A percentile compares a stretch with the other conserved stretches of the same genome.
Conservation (phyloP, 2,329 filamentous ascomycete genomes). For the Fusarium cyanostomum region DNA sequence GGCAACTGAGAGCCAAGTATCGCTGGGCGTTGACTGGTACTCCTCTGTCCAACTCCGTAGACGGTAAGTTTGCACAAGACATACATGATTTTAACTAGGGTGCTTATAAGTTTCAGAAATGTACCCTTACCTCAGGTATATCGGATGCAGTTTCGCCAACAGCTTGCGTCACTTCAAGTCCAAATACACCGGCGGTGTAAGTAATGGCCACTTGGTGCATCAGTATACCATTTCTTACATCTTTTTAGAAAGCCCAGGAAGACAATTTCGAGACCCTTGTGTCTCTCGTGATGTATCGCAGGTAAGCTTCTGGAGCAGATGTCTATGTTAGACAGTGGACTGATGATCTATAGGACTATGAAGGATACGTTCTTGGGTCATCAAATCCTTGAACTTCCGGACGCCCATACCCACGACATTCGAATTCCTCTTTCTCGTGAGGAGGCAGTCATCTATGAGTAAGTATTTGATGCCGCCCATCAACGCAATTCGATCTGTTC, state of each 20-base stretch:
- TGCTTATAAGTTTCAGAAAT: constrained; percentile 43
- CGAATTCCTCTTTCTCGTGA: constrained; percentile 39
- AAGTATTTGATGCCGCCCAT: too few species aligned
- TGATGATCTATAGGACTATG: constrained; percentile 32
- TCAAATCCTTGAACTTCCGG: constrained; percentile 41
- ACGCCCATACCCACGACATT: constrained; percentile 21
- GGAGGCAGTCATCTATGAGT: constrained; percentile 43
- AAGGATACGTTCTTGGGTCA: constrained; percentile 43
- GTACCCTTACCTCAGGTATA: constrained; percentile 48
- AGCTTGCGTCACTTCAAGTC: constrained; percentile 10
- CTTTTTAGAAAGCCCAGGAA: constrained; percentile 12
- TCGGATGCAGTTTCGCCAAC: constrained; percentile 34
- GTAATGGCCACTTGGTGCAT: too few species aligned
- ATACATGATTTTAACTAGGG: background rate
- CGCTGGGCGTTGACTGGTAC: constrained; percentile 51
- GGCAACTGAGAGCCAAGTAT: constrained; percentile 42
- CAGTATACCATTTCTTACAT: too few species aligned
- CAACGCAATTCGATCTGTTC: too few species aligned
- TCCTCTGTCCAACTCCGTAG: constrained; percentile 45
- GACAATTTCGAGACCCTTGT: constrained; percentile 32
- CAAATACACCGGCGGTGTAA: constrained; percentile 32
- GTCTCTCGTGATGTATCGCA: constrained; percentile 42
- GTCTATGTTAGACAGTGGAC: too few species aligned
- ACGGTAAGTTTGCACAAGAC: constrained; percentile 37
- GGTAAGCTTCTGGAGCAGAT: constrained; percentile 29